Evolutionary conservation across 2,329 filamentous ascomycete species (phyloP).

Genomic region (Colletotrichum sp.): DNA sequence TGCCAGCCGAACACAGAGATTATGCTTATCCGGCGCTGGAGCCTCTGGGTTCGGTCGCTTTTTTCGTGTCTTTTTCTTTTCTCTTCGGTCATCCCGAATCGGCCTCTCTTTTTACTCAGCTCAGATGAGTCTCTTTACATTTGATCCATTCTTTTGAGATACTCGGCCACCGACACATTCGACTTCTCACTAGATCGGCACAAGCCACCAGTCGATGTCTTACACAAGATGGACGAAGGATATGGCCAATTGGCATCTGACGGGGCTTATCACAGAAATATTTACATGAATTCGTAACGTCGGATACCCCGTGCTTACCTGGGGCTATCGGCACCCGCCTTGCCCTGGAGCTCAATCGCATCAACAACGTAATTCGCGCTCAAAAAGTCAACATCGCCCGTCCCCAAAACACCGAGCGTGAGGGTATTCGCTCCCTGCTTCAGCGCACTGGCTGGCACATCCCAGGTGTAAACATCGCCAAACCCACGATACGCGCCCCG

Average conservation of each 20-base stretch:
- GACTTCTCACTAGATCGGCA: not conserved
- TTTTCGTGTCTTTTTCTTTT: not conserved
- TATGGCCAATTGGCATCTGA: not conserved
- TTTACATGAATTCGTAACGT: too few relatives aligned
- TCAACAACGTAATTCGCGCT: slow-evolving; percentile 45
- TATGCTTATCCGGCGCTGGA: not conserved
- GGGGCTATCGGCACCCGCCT: not conserved
- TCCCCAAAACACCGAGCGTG: slow-evolving; percentile 57
- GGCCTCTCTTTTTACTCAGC: too few relatives aligned
- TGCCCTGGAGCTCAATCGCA: slow-evolving; percentile 15
- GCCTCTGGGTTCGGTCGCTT: not conserved
- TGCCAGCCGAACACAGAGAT: not conserved
- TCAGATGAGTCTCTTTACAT: not conserved
- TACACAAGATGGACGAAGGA: not conserved
- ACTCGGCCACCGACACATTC: not conserved
- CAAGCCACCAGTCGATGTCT: not conserved
- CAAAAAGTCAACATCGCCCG: slow-evolving; percentile 50
- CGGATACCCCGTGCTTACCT: too few relatives aligned
- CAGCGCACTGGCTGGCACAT: slow-evolving; percentile 54
- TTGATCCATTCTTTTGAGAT: not conserved
- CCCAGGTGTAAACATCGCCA: slow-evolving; percentile 61
- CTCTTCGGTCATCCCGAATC: too few relatives aligned
- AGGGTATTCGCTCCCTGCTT: slow-evolving; percentile 58
- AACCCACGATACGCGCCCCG: slow-evolving; percentile 62
- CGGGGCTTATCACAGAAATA: not conserved